Evolutionary conservation across 345 rosid species (phyloP).

Genomic region (Rhodamnia argentea): DNA sequence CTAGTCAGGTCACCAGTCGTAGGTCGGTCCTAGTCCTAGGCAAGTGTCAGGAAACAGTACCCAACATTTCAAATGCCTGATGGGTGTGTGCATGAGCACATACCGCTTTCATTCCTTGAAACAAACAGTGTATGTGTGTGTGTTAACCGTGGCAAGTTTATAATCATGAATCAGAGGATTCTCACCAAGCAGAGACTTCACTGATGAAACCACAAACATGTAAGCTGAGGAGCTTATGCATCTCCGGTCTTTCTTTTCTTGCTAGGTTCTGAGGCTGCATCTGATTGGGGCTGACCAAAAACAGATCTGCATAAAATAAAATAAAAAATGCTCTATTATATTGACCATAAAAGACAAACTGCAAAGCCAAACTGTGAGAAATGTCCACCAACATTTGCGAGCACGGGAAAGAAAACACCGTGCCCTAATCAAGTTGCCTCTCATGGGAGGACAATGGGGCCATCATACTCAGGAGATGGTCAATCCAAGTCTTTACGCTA

Average conservation of each 20-base stretch:
- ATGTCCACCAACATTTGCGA: background rate
- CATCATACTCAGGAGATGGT: background rate
- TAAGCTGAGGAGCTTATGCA: slow-evolving; percentile 5
- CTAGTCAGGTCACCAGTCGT: background rate
- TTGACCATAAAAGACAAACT: background rate
- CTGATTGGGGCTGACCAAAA: slow-evolving; percentile 73
- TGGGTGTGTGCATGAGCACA: background rate
- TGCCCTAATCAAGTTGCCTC: background rate
- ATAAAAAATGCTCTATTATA: background rate
- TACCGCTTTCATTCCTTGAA: background rate
- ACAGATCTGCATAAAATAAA: slow-evolving; percentile 41
- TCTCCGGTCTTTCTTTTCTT: slow-evolving; percentile 69
- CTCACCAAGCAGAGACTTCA: background rate
- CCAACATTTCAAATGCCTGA: background rate
- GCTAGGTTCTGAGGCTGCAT: slow-evolving; percentile 32
- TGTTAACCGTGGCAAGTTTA: background rate
- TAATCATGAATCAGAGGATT: background rate
- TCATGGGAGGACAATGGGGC: background rate
- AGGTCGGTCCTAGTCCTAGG: background rate
- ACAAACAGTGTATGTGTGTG: background rate
- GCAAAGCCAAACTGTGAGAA: background rate
- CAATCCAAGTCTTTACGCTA: background rate
- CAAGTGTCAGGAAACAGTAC: background rate
- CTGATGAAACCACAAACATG: background rate
- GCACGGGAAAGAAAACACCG: background rate